Conservation (phyloP, 306 rosid genomes). For the Castanospermum australe region DNA sequence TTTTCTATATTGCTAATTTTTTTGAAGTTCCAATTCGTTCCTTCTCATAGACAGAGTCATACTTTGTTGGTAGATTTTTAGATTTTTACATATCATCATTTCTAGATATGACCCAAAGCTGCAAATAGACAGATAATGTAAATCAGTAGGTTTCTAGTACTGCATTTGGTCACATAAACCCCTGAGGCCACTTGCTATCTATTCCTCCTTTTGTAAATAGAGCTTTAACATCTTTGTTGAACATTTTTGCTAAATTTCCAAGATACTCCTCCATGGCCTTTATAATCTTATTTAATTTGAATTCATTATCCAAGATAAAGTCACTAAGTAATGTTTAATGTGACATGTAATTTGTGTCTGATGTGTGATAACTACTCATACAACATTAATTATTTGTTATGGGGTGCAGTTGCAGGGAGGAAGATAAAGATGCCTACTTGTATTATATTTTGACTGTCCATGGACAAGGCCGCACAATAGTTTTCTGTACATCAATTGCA, state of each 20-base stretch:
- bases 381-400: slow-evolving; percentile 27
- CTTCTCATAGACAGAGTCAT: not conserved
- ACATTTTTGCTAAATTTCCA: slow-evolving; percentile 12
- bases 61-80: too few relatives aligned
- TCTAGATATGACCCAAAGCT: too few relatives aligned
- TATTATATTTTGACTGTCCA: slow-evolving; percentile 83
- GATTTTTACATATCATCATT: too few relatives aligned
- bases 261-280: not conserved
- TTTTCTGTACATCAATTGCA: slow-evolving; percentile 88
- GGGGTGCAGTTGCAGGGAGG: slow-evolving; percentile 85
- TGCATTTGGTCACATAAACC: not conserved
- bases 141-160: too few relatives aligned
- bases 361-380: not conserved
- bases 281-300: not conserved
- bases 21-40: too few relatives aligned
- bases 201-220: slow-evolving; percentile 12
- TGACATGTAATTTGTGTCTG: slow-evolving; percentile 12
- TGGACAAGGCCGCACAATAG: slow-evolving; percentile 91
- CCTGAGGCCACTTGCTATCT: not conserved
- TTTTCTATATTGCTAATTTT: not conserved
- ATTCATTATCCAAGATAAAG: not conserved
- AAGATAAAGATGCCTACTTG: slow-evolving; percentile 88
- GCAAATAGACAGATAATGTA: too few relatives aligned
- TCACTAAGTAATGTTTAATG: slow-evolving; percentile 2
- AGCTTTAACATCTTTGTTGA: slow-evolving; percentile 2